Evolutionary conservation across 2,329 filamentous ascomycete genomes (phyloP), one percentile per base, ranked within the genome.

Genomic region (Paracoccidioides brasiliensis): DNA sequence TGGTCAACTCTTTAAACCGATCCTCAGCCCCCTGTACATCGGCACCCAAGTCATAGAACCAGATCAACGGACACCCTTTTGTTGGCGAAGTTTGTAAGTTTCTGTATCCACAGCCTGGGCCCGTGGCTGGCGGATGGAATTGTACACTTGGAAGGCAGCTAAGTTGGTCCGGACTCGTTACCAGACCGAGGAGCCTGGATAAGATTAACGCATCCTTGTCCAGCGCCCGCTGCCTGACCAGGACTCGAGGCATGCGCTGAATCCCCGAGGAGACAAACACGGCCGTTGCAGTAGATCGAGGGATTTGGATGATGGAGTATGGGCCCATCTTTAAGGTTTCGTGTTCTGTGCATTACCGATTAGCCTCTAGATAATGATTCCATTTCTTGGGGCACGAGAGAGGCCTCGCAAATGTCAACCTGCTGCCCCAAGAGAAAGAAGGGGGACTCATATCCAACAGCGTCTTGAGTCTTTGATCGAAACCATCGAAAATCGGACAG

Each of bases 191-290:
- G 1, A 72, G 58, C 15, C 61, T 56, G n/a, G 63, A 61, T 10
- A 70, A 61, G 0, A 71, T 62, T 0, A 67, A 62, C 4, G 68
- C 64, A 57, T 71, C 69, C 68, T 60, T 69, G 67, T 3, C 64
- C 68, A 1, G 69, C 69, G 22, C 70, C 69, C 28, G 69, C 62
- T 1, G 66, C 69, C 5, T 68, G 67, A 40, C 66, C 69, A 0
- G 68, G 69, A 58, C 66, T 62, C 42, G 62, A 63, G 7, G 67
- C 66, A 55, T 72, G 70, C 12, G 68, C 70, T 6, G 67, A 66
- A 55, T 72, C 70, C 37, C 70, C 70, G 28, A 71, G 62, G 53
- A 72, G 62, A 32, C 62, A 62, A 8, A 70, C 61, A 5, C 60
- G 56, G 32, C 62, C 62, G 6, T 61, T 61, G 54, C 56, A 59